phyloP scores from a whole-genome alignment of 164 flowering plant genomes.

The Pachysandra terminalis region DNA sequence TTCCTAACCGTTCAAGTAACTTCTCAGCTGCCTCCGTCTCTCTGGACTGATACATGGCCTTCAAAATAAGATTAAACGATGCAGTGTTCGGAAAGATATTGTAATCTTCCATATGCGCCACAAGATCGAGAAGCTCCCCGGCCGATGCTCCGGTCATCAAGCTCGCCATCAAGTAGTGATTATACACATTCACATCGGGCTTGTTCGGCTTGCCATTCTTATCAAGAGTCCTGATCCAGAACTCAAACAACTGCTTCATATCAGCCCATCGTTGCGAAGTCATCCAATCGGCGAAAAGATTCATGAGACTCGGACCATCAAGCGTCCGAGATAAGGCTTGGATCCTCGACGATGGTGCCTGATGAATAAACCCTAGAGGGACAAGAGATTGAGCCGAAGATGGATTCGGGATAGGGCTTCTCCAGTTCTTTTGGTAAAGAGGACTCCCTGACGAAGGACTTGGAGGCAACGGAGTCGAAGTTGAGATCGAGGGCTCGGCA shows the following conservation, averaged over 20 bases:
- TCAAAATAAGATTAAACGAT: constrained; percentile 72
- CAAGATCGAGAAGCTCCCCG: constrained; percentile 63
- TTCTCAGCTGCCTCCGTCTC: constrained; percentile 67
- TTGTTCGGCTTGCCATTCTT: constrained; percentile 69
- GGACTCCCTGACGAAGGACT: constrained; percentile 85
- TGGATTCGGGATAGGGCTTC: constrained; percentile 34
- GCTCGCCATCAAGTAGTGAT: constrained; percentile 75
- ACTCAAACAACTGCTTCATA: constrained; percentile 69
- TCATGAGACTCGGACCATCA: constrained; percentile 45
- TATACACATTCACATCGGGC: constrained; percentile 73
- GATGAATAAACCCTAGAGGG: constrained; percentile 31
- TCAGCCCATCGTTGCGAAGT: constrained; percentile 72
- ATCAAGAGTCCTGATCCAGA: constrained; percentile 70
- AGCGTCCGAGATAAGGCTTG: constrained; percentile 39
- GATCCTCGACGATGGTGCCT: constrained; percentile 23
- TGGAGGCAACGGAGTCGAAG: constrained; percentile 66
- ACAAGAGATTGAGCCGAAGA: constrained; percentile 31
- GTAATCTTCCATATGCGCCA: constrained; percentile 64
- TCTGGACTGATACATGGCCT: constrained; percentile 58
- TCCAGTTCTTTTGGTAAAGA: constrained; percentile 69
- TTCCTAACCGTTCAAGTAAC: constrained; percentile 60
- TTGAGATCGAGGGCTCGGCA: constrained; percentile 32
- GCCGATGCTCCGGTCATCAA: constrained; percentile 57
- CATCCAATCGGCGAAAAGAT: constrained; percentile 73
- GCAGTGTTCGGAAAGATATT: constrained; percentile 70